Conservation (phyloP, 148 eudicot genomes). For the Agrostemma githago region DNA sequence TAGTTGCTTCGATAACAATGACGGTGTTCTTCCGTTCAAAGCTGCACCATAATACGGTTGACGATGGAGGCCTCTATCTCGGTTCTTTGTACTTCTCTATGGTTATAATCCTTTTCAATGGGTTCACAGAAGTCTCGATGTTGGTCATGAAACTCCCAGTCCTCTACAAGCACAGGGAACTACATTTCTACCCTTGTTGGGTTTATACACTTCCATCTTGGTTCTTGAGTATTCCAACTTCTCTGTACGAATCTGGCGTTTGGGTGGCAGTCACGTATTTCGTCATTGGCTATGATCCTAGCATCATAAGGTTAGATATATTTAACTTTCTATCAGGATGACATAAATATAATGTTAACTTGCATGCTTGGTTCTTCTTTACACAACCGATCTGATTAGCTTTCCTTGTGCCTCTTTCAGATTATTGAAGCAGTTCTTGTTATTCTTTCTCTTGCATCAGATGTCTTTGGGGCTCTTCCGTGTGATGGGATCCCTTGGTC, state of each 20-base stretch:
- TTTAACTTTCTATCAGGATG: constrained; percentile 1
- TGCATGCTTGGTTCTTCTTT: neutral
- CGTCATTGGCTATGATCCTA: constrained; percentile 93
- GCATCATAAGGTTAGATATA: constrained; percentile 61
- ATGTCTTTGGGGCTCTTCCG: constrained; percentile 88
- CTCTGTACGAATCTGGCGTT: constrained; percentile 78
- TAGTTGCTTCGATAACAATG: constrained; percentile 92
- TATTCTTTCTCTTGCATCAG: constrained; percentile 86
- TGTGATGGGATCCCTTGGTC: constrained; percentile 91
- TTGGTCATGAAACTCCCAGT: constrained; percentile 87
- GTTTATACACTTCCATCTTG: constrained; percentile 87
- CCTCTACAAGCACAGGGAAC: constrained; percentile 88
- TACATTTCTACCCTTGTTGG: constrained; percentile 96
- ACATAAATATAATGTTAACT: neutral
- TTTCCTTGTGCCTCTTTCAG: constrained; percentile 34
- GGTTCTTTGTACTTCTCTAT: constrained; percentile 89
- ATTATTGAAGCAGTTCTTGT: constrained; percentile 71
- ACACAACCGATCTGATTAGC: constrained; percentile 12
- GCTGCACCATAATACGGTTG: constrained; percentile 73
- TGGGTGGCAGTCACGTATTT: constrained; percentile 90
- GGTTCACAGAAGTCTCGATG: constrained; percentile 99
- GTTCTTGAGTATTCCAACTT: constrained; percentile 83
- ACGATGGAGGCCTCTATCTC: constrained; percentile 78
- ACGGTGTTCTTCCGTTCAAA: constrained; percentile 84
- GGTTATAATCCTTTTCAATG: constrained; percentile 96